Conservation (phyloP, 495 filamentous ascomycete species). For the Pyrenula aspistea region DNA sequence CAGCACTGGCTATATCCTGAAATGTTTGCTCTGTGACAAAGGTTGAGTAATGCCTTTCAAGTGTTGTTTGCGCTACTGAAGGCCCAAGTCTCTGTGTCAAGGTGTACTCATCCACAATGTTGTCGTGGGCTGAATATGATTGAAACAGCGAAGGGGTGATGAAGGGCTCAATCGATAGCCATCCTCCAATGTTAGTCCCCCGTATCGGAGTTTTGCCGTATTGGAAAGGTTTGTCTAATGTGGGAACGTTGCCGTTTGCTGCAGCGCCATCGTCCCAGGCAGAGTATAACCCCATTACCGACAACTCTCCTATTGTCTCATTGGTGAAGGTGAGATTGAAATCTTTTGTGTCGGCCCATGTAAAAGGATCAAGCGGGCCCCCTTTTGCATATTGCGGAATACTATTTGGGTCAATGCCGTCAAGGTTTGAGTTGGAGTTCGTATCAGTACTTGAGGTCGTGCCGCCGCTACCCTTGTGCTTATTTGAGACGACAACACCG, state of each 20-base stretch:
- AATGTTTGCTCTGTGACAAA: conserved; percentile 82
- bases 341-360: conserved; percentile 82
- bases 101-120: conserved; percentile 82
- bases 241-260: conserved; percentile 69
- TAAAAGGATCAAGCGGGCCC: conserved; percentile 76
- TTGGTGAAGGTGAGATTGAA: conserved; percentile 94
- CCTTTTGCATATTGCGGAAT: conserved; percentile 61
- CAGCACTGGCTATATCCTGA: conserved; percentile 70
- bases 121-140: conserved; percentile 42
- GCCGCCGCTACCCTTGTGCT: conserved; percentile 26
- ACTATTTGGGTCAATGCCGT: conserved; percentile 41
- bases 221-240: conserved; percentile 54
- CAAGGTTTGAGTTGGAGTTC: conserved; percentile 43
- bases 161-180: conserved; percentile 89
- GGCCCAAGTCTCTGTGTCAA: conserved; percentile 57
- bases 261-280: conserved; percentile 74
- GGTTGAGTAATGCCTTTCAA: conserved; percentile 84
- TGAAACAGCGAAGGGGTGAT: conserved; percentile 88
- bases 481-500: conserved; percentile 59
- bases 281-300: conserved; percentile 79
- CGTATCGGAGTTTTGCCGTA: conserved; percentile 72
- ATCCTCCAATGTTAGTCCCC: conserved; percentile 89
- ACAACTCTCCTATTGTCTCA: conserved; percentile 69
- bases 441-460: conserved; percentile 13
- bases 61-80: conserved; percentile 38